These are phyloP conservation scores for Fomitopsis schrenkii DNA, from an alignment of 1,284 basidiomycete genomes.

Conservation along the genomic window DNA sequence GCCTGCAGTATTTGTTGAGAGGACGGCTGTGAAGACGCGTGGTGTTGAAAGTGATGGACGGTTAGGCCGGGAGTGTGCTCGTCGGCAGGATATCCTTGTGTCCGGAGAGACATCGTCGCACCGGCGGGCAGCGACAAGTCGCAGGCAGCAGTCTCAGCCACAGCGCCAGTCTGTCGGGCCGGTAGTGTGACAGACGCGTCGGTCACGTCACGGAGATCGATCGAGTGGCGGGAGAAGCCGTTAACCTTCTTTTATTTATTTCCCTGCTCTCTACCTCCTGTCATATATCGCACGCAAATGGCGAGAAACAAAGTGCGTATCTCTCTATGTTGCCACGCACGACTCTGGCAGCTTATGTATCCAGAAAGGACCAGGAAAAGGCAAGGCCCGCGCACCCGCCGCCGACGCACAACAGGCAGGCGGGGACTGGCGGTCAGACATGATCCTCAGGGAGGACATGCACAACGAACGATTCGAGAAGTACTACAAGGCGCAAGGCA, in stretches of 20 bases:
- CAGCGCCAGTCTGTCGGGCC: no score
- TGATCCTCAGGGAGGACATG: slow-evolving; percentile 59
- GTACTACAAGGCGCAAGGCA: slow-evolving; percentile 78
- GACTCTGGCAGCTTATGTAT: not conserved
- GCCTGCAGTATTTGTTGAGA: not conserved
- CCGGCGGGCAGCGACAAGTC: no score
- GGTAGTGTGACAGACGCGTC: no score
- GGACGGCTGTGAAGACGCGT: not conserved
- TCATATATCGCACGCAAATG: not conserved
- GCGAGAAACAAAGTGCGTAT: not conserved
- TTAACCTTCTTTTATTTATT: not conserved
- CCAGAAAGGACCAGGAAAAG: slow-evolving; percentile 2
- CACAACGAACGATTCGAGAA: slow-evolving; percentile 67
- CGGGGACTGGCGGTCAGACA: slow-evolving; percentile 24
- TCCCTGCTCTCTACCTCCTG: no score
- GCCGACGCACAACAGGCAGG: not conserved
- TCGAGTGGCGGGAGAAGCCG: no score
- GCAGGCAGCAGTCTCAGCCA: no score
- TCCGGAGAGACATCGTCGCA: no score
- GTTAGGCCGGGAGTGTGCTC: not conserved
- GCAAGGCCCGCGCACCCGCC: not conserved
- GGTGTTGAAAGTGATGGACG: not conserved
- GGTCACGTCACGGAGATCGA: no score
- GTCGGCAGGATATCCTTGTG: no score
- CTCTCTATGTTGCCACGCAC: not conserved